Evolutionary conservation across 305 asterid genomes (phyloP), one percentile per base, ranked within the genome.

Genomic region (Fraxinus ornus): DNA sequence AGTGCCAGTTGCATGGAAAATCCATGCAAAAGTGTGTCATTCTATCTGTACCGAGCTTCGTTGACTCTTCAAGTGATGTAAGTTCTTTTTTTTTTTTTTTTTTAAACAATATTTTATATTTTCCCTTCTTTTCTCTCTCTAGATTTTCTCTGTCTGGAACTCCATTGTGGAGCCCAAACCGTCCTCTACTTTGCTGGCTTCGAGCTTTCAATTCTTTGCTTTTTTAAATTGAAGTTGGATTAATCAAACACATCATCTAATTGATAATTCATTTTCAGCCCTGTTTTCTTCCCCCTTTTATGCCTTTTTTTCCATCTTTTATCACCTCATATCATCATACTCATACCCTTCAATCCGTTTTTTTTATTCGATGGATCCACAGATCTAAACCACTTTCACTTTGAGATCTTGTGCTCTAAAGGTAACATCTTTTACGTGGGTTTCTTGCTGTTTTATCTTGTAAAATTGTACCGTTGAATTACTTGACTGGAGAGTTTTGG

Each of bases 311-410:
- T 4, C 10, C 36, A 15, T 75, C 82, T 79, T 85, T 77, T 76
- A 85, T 85, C 80, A 0, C 74, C 83, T 72, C 85, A 66, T 24
- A 49, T 17, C 75, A 74, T 78, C 74, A 19, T 78, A 78, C 28
- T 78, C 87, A 83, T 78, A 79, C 73, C 79, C 81, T 86, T 86
- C 78, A 78, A 57, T 77, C 78, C 72, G 35, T 33, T 28, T 28
- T 28, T 83, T 81, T 80, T 88, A 85, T 87, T 87, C 88, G 84
- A 83, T 83, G 84, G 93, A 90, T 92, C 92, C 91, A 83, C 84
- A 89, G 95, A 92, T 94, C 97, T 90, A 87, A 85, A 28, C 74
- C 90, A 76, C 87, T 77, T 55, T 55, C 26, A 55, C 66, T n/a
- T 55, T 55, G 26, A 55, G 66, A 55, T 55, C 66, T 19, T 55